These are phyloP conservation scores for Suillus variegatus DNA, from an alignment of 768 basidiomycete species.

Conservation along the genomic window DNA sequence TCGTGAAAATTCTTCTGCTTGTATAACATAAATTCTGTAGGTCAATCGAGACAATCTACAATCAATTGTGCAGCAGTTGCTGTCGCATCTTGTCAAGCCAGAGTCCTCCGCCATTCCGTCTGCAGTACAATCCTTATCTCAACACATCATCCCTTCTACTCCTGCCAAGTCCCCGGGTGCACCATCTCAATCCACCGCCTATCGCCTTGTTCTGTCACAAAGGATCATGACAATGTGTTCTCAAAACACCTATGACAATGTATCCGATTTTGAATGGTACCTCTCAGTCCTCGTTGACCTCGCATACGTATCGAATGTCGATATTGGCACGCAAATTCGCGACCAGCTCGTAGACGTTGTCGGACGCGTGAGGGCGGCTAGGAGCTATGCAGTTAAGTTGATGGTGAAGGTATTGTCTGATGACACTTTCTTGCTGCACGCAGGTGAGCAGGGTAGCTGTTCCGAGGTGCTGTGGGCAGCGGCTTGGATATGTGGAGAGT, in stretches of 20 bases:
- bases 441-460: conserved; percentile 71
- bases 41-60: conserved; percentile 83
- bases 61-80: conserved; percentile 85
- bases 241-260: conserved; percentile 79
- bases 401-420: conserved; percentile 84
- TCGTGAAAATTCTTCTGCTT: not conserved
- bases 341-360: conserved; percentile 88
- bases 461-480: conserved; percentile 91
- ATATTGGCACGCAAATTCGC: conserved; percentile 75
- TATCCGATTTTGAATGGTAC: conserved; percentile 97
- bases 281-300: conserved; percentile 92
- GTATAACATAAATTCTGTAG: conserved; percentile 40
- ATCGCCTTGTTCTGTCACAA: conserved; percentile 81
- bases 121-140: conserved; percentile 53
- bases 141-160: conserved; percentile 42
- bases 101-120: conserved; percentile 57
- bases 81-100: conserved; percentile 77
- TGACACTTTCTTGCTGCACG: conserved; percentile 68
- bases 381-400: conserved; percentile 80
- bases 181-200: conserved; percentile 76
- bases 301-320: conserved; percentile 80
- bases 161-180: conserved; percentile 34
- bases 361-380: conserved; percentile 73
- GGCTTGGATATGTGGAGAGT: conserved; percentile 96
- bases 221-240: conserved; percentile 88